Conservation (phyloP, 2,329 filamentous ascomycete species). For the Botrytis cinerea region DNA sequence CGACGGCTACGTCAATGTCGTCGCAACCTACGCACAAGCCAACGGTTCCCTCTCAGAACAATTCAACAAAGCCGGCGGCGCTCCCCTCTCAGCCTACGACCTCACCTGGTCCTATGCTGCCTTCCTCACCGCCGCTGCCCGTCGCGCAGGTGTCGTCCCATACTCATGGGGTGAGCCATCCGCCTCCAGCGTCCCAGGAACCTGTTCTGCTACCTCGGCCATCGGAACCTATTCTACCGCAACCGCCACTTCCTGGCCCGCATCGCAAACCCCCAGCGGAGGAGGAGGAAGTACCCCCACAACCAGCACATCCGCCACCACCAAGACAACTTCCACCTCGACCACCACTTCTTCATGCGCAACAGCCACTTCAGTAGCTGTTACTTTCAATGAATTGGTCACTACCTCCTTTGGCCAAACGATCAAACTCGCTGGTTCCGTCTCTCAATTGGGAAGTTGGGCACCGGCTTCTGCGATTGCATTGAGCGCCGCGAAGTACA, state of each 20-base stretch:
- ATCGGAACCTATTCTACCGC: slow-evolving; percentile 53
- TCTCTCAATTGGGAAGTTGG: slow-evolving; percentile 63
- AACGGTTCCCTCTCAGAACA: slow-evolving; percentile 71
- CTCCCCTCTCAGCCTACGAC: slow-evolving; percentile 63
- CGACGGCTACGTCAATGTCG: slow-evolving; percentile 55
- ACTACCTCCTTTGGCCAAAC: slow-evolving; percentile 62
- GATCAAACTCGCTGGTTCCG: slow-evolving; percentile 65
- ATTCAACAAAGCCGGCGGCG: slow-evolving; percentile 56
- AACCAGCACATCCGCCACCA: slow-evolving; percentile 23
- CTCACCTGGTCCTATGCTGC: slow-evolving; percentile 75
- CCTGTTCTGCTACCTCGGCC: slow-evolving; percentile 51
- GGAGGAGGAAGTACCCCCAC: slow-evolving; percentile 25
- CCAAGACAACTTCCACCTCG: slow-evolving; percentile 25
- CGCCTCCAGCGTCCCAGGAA: slow-evolving; percentile 51
- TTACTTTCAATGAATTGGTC: slow-evolving; percentile 63
- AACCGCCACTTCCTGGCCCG: slow-evolving; percentile 51
- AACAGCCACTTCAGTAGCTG: slow-evolving; percentile 51
- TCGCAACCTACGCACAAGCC: slow-evolving; percentile 52
- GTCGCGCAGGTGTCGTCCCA: slow-evolving; percentile 57
- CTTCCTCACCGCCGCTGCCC: slow-evolving; percentile 63
- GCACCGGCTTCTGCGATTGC: slow-evolving; percentile 54
- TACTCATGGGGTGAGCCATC: slow-evolving; percentile 55
- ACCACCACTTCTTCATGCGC: slow-evolving; percentile 46
- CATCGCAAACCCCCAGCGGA: slow-evolving; percentile 40
- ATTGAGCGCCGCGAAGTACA: slow-evolving; percentile 62